Evolutionary conservation across 108 stramenopile species (phyloP).

Genomic region (Asterionellopsis glacialis): DNA sequence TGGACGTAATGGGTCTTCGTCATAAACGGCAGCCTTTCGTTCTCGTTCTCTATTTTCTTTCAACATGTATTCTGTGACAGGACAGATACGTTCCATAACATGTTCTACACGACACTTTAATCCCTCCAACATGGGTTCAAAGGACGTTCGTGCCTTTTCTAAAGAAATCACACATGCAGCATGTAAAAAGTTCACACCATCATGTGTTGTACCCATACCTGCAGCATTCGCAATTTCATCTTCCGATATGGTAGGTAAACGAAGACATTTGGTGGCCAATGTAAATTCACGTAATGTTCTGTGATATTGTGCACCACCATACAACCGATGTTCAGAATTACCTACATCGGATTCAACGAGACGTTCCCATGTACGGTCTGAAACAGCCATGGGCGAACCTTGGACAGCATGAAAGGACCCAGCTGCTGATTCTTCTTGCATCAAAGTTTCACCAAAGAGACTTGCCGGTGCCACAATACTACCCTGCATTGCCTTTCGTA

Average conservation of each 20-base stretch:
- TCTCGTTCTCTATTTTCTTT: constrained; percentile 62
- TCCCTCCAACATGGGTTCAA: constrained; percentile 78
- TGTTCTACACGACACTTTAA: constrained; percentile 65
- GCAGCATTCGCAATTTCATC: constrained; percentile 95
- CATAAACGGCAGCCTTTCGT: constrained; percentile 3
- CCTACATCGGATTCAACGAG: constrained; percentile 59
- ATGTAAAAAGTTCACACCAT: constrained; percentile 90
- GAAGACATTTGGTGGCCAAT: constrained; percentile 78
- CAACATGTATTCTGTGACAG: constrained; percentile 85
- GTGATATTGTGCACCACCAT: constrained; percentile 93
- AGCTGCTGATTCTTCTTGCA: constrained; percentile 70
- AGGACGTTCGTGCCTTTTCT: constrained; percentile 84
- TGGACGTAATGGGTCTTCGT: constrained; percentile 2
- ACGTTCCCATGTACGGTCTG: constrained; percentile 68
- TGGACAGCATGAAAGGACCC: constrained; percentile 72
- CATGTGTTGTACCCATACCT: constrained; percentile 89
- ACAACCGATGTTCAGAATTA: constrained; percentile 69
- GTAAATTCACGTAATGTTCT: constrained; percentile 84
- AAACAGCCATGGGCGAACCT: constrained; percentile 68
- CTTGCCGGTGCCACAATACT: constrained; percentile 77
- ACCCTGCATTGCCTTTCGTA: constrained; percentile 77
- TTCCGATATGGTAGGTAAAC: constrained; percentile 77
- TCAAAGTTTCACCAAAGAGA: constrained; percentile 84
- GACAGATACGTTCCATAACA: constrained; percentile 85
- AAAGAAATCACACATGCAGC: constrained; percentile 91